Conservation (phyloP, 805 yeast species). For the Myxozyma lipomycoides region DNA sequence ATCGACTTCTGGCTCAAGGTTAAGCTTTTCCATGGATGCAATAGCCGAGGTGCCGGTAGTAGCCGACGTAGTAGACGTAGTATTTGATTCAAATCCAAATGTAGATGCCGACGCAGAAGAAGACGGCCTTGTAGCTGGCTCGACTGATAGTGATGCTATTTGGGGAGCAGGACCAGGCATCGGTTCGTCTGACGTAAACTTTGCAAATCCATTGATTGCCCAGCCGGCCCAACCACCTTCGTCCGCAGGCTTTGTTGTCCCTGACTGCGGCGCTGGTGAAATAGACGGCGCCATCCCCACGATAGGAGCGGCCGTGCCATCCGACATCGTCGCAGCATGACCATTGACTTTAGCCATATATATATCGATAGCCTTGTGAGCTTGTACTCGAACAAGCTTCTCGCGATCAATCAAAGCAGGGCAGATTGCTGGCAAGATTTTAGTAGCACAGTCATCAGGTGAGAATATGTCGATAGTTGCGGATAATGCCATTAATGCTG, state of each 20-base stretch:
- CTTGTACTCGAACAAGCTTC: constrained; percentile 63
- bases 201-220: constrained; percentile 25
- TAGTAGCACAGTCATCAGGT: constrained; percentile 72
- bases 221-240: constrained; percentile 16
- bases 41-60: background rate
- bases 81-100: constrained; percentile 9
- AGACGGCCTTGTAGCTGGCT: constrained; percentile 10
- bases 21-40: background rate
- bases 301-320: constrained; percentile 8
- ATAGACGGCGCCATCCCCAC: constrained; percentile 6
- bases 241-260: constrained; percentile 13
- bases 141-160: background rate
- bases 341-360: constrained; percentile 54
- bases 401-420: constrained; percentile 77
- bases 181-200: constrained; percentile 3
- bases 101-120: constrained; percentile 16
- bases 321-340: constrained; percentile 39
- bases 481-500: constrained; percentile 71
- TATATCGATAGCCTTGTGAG: constrained; percentile 60
- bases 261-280: constrained; percentile 10
- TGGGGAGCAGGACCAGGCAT: constrained; percentile 1
- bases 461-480: constrained; percentile 61
- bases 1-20: constrained; percentile 29
- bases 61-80: constrained; percentile 1
- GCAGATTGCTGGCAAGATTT: constrained; percentile 78